Base-by-base conservation (phyloP, 495 filamentous ascomycete genomes). In the Podospora comata region DNA sequence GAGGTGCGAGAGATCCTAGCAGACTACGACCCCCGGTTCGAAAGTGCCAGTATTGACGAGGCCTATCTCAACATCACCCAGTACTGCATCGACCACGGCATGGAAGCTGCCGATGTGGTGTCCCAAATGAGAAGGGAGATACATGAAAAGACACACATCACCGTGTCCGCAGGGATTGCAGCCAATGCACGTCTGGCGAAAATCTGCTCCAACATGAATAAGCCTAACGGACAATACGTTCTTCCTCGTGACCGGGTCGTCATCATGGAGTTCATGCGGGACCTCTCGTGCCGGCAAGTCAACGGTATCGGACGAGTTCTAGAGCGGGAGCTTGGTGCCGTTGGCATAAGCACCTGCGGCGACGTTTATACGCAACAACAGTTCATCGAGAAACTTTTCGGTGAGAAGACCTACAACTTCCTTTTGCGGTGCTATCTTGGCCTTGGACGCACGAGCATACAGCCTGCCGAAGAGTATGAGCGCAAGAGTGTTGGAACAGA, bases 401-500 rank as follows among this genome's bases (percentile, higher is more conserved):
- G 94, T 4, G 91, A 97, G 32, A 99, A 97, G 77, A 88, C 91
- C 0, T 94, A 91, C 69, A 86, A 91, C 55, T 98, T 98, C 68
- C 82, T 99, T 5, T 85, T 96, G 60, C 85, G 88, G 62, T 92
- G 90, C 71, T 90, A 96, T 72, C 87, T 98, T 0, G 95, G 96
- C 9, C 80, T 98, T 0, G 95, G 95, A 7, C 81, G 94, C n/a
- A 98, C 96, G 0, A 88, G 86, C 18, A 85, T 99, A 6, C 89
- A 93, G 60, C 96, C 95, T 0, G 90, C 90, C 0, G 94, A 96
- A 68, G 92, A 92, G 60, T 92, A 95, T 69, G 93, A 97, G 72
- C 86, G 94, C 13, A 97, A 97, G 76, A 96, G 91, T 70, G 90
- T 99, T 4, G 94, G 95, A 34, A 97, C 94, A 0, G 95, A 99